phyloP scores from a whole-genome alignment of 208 protist species.

The Acanthamoeba healyi region DNA sequence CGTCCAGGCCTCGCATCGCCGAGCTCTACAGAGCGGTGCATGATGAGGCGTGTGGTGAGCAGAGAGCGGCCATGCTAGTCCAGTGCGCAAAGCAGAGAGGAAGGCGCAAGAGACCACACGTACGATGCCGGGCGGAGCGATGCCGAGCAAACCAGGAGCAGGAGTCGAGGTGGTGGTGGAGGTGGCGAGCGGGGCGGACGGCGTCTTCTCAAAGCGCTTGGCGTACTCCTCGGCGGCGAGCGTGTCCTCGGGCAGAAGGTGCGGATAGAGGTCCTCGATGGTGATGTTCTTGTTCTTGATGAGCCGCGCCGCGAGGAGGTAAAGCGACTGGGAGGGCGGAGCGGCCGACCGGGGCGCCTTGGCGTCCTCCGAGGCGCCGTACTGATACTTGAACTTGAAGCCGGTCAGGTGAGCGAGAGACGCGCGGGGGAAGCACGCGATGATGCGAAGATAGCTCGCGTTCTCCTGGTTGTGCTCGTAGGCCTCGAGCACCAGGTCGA shows the following conservation, averaged over 20 bases:
- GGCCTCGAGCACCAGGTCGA: constrained; percentile 89
- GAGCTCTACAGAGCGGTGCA: not conserved
- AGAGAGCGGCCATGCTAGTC: too few species aligned
- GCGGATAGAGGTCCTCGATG: constrained; percentile 83
- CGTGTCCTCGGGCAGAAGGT: constrained; percentile 73
- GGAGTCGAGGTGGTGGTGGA: not conserved
- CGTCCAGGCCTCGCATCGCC: constrained; percentile 28
- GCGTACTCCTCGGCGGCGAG: constrained; percentile 19
- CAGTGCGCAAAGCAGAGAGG: too few species aligned
- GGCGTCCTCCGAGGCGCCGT: not conserved
- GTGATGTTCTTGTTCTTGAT: constrained; percentile 75
- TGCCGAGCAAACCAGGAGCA: not conserved
- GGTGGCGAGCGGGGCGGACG: not conserved
- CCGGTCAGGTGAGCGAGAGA: constrained; percentile 81
- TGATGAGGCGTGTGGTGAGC: not conserved
- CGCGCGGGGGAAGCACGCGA: constrained; percentile 67
- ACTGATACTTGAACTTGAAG: constrained; percentile 85
- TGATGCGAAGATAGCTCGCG: constrained; percentile 11
- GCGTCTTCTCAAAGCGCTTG: constrained; percentile 9
- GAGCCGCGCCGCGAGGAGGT: constrained; percentile 76
- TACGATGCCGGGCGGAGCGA: not conserved
- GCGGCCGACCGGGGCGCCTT: not conserved
- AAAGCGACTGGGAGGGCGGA: constrained; percentile 77
- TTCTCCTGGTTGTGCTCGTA: constrained; percentile 83
- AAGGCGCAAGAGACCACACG: too few species aligned